Evolutionary conservation across 1,284 basidiomycete species (phyloP), one percentile per base, ranked within the genome.

Genomic region (Boletus mariae): DNA sequence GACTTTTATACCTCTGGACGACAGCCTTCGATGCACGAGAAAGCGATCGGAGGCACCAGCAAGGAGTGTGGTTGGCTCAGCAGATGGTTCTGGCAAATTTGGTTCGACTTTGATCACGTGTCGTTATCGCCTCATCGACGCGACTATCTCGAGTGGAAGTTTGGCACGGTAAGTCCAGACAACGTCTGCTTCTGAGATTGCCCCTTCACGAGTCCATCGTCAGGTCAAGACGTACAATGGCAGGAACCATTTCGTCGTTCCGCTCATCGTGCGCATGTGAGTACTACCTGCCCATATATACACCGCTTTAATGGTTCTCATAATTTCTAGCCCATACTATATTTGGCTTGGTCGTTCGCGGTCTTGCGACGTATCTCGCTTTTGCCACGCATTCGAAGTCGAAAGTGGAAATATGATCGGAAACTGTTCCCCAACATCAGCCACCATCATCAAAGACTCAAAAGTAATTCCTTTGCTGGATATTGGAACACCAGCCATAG

Each of bases 51-150:
- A 2, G 87, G 86, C 1, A 76, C 77, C 9, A 80, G 79, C 60
- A 84, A 87, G 51, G 80, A 87, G 57, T 86, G 86, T 52, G 82
- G 82, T 8, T 90, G 86, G 85, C 71, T 89, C 53, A 80, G 80
- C 38, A 79, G 88, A 11, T 86, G 86, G 84, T 92, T 92, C 74
- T 92, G 87, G 87, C 83, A 85, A 60, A 84, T 84, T 45, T 87
- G 85, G 88, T 91, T 91, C 68, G 84, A 87, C 58, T 79, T 90
- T 52, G 90, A 92, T 67, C 86, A 90, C 66, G 84, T 90, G 51
- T 77, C 84, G 54, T 66, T 92, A 1, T 84, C 86, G 42, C 83
- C 84, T 2, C 84, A 86, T 25, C 72, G 86, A 37, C 74, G 86
- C 45, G 83, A 87, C 56, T 92, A 92, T 67, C 76, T 92, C 47